Base-by-base conservation (phyloP, 1,284 basidiomycete genomes). In the Malassezia sp. region DNA sequence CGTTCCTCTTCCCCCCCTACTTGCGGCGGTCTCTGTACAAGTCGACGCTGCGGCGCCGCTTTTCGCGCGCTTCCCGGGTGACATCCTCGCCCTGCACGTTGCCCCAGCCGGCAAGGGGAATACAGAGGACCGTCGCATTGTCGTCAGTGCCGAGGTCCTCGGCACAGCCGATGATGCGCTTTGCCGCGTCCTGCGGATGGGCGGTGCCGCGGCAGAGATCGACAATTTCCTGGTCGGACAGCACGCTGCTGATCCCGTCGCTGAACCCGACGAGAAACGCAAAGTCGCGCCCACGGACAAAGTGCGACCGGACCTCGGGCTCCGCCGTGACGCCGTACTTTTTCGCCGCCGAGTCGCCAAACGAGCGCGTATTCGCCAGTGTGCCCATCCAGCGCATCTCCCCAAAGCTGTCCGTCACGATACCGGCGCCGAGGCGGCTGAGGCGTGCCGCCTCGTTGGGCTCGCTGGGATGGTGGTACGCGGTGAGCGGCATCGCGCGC, bases 341-440 rank as follows among this genome's bases (percentile, higher is more conserved):
- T 70, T 95, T 96, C 75, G 80, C 96, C 52, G 81, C 79, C 26
- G 87, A 77, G 66, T 97, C 93, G 24, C 91, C 91, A 42, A 97
- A 78, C 79, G 85, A 83, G 69, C 91, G 75, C 8, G 93, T 96
- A 61, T 96, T 97, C 34, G 83, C 86, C 17, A 97, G 75, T 1
- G 82, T 85, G 7, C 91, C 91, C 83, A 95, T 95, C 88, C 89
- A 96, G 32, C 88, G 76, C 32, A 82, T 80, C 75, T 97, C 91
- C 26, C 93, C 91, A 64, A 89, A 97, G 4, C 85, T 89, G 70
- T 97, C 91, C 4, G 86, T 85, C 36, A 95, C 84, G 22, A 93
- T 73, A 1, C 85, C 81, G 6, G 83, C 83, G 8, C 89, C 90
- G 78, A 89, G 84, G 46, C 83, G 78, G 34, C 90, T 79, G 39